Conservation (phyloP, 192 early-diverging fungal species). For the Coemansia sp. region DNA sequence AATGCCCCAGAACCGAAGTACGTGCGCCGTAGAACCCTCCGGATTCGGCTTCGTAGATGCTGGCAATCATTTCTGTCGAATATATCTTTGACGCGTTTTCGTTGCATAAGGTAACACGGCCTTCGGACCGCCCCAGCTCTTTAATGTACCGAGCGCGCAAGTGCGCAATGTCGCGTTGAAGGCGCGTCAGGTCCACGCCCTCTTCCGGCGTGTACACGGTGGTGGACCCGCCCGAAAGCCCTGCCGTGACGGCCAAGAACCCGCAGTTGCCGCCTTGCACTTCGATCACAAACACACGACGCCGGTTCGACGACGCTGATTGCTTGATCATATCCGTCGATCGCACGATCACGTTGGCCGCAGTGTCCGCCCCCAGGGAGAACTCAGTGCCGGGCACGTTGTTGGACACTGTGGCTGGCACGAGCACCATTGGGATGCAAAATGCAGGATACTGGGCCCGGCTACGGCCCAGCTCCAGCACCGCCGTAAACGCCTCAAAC, state of each 20-base stretch:
- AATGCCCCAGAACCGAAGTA: conserved; percentile 88
- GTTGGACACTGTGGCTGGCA: conserved; percentile 96
- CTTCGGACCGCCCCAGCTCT: conserved; percentile 75
- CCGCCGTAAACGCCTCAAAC: conserved; percentile 88
- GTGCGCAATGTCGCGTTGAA: conserved; percentile 85
- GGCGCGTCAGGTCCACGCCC: conserved; percentile 69
- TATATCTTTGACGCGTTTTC: conserved; percentile 77
- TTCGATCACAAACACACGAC: conserved; percentile 95
- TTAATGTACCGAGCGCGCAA: conserved; percentile 71
- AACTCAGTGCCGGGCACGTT: conserved; percentile 97
- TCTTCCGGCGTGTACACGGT: conserved; percentile 93
- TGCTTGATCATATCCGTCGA: conserved; percentile 90
- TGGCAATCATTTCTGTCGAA: conserved; percentile 82
- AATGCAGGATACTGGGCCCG: conserved; percentile 85
- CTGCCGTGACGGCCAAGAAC: conserved; percentile 84
- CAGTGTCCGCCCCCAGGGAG: conserved; percentile 92
- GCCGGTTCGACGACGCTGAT: conserved; percentile 83
- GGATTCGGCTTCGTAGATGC: conserved; percentile 85
- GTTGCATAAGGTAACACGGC: conserved; percentile 82
- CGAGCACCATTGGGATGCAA: conserved; percentile 86
- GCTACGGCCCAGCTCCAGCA: conserved; percentile 67
- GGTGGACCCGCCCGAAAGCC: conserved; percentile 81
- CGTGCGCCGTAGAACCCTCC: conserved; percentile 85
- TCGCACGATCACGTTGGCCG: conserved; percentile 88
- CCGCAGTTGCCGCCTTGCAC: conserved; percentile 95